Percentiles rank a stretch among this genome's conserved stretches.
These are phyloP conservation scores for Nothophytophthora sp. DNA, from an alignment of 352 stramenopile species.

Conservation along the genomic window DNA sequence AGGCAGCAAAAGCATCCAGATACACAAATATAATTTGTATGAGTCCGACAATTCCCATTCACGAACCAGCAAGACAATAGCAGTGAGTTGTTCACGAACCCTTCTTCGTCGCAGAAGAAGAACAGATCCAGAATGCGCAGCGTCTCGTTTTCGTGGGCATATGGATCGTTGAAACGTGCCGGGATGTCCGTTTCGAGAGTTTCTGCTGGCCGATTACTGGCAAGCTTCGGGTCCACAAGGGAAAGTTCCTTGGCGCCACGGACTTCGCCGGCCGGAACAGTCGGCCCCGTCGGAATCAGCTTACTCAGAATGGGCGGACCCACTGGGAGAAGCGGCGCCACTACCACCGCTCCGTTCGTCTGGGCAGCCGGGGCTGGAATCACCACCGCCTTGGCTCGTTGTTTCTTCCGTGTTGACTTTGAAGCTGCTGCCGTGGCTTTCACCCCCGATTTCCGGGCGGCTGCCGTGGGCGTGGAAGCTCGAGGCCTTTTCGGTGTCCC, in stretches of 20 bases:
- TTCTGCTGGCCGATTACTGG: conserved; percentile 41
- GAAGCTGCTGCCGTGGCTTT: conserved; percentile 5
- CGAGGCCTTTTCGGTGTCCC: conserved; percentile 34
- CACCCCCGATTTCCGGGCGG: conserved; percentile 12
- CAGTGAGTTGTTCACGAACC: conserved; percentile 37
- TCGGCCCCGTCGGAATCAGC: conserved; percentile 59
- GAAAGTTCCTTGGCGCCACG: conserved; percentile 59
- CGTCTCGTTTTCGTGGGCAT: conserved; percentile 59
- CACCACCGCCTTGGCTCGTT: conserved; percentile 2
- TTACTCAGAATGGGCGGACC: conserved; percentile 47
- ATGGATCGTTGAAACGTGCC: conserved; percentile 66
- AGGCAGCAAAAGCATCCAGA: background rate
- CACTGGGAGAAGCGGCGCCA: background rate
- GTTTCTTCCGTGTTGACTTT: conserved; percentile 28
- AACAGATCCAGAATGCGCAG: conserved; percentile 84
- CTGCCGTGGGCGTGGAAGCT: conserved; percentile 14
- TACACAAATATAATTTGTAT: conserved; percentile 2
- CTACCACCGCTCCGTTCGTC: conserved; percentile 3
- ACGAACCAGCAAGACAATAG: conserved; percentile 3
- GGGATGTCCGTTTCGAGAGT: conserved; percentile 62
- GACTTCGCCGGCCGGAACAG: conserved; percentile 56
- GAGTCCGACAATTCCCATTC: background rate
- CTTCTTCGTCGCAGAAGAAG: conserved; percentile 86
- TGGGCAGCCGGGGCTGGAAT: conserved; percentile 1
- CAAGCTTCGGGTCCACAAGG: conserved; percentile 34